These are phyloP conservation scores for Fistulinella cinereoalba DNA, from an alignment of 1,284 basidiomycete genomes.

Conservation along the genomic window DNA sequence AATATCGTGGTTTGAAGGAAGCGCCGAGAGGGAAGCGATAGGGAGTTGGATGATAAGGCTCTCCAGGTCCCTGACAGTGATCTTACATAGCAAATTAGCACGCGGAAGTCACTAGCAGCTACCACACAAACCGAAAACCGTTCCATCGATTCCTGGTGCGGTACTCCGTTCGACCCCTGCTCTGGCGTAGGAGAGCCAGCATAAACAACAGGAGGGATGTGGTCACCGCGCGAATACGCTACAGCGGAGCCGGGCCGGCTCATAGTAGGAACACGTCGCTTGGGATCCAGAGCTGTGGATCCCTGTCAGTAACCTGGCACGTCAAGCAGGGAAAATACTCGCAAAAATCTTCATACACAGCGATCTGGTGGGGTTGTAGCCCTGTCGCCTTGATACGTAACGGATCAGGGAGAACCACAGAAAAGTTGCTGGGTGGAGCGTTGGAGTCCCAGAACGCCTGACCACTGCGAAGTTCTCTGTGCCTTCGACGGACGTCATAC, in stretches of 20 bases:
- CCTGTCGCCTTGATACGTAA: slow-evolving; percentile 85
- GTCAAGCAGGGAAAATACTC: slow-evolving; percentile 24
- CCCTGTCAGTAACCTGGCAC: slow-evolving; percentile 5
- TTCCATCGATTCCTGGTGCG: slow-evolving; percentile 73
- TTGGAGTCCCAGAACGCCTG: slow-evolving; percentile 89
- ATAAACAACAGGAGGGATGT: slow-evolving; percentile 44
- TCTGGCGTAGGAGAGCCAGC: slow-evolving; percentile 53
- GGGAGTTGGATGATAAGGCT: slow-evolving; percentile 70
- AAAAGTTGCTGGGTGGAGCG: slow-evolving; percentile 71
- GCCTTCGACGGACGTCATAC: slow-evolving; percentile 83
- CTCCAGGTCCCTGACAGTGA: slow-evolving; percentile 77
- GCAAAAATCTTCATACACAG: slow-evolving; percentile 97
- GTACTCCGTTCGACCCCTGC: slow-evolving; percentile 40
- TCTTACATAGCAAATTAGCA: slow-evolving; percentile 35
- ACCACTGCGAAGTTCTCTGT: slow-evolving; percentile 75
- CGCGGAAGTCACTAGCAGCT: neutral
- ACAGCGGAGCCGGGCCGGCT: slow-evolving; percentile 68
- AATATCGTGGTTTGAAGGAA: slow-evolving; percentile 85
- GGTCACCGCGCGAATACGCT: slow-evolving; percentile 49
- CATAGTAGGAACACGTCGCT: slow-evolving; percentile 43
- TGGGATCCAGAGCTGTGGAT: slow-evolving; percentile 48
- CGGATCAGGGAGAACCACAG: slow-evolving; percentile 82
- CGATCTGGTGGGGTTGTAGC: slow-evolving; percentile 77
- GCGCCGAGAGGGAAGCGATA: slow-evolving; percentile 58
- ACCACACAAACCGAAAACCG: slow-evolving; percentile 59